A percentile compares a stretch with the other conserved stretches of the same genome.
Conservation (phyloP, 495 filamentous ascomycete genomes). For the Penicillium atrosanguineum region DNA sequence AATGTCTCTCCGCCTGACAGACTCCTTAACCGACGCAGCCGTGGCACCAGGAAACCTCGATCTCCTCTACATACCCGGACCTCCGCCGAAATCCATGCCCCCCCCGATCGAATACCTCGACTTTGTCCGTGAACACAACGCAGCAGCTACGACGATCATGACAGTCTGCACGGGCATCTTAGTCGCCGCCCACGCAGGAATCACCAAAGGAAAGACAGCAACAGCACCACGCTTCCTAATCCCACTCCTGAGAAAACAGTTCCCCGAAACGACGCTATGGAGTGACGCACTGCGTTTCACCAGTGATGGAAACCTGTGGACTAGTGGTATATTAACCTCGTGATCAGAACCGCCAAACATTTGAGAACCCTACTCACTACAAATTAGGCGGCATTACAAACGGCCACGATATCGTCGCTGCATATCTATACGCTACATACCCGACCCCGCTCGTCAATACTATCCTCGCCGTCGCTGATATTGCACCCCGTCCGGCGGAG, state of each 20-base stretch:
- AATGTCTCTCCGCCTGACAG: slow-evolving; percentile 32
- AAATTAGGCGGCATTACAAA: slow-evolving; percentile 57
- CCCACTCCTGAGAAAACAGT: slow-evolving; percentile 37
- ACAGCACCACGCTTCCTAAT: slow-evolving; percentile 54
- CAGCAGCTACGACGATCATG: slow-evolving; percentile 42
- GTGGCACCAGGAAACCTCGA: slow-evolving; percentile 50
- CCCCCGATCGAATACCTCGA: slow-evolving; percentile 30
- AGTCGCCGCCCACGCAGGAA: slow-evolving; percentile 47
- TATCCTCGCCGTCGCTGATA: slow-evolving; percentile 48
- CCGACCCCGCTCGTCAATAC: slow-evolving; percentile 46
- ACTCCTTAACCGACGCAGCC: slow-evolving; percentile 38
- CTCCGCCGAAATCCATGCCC: slow-evolving; percentile 37
- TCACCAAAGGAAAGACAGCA: slow-evolving; percentile 45
- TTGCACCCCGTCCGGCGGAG: slow-evolving; percentile 43
- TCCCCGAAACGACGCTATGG: slow-evolving; percentile 40
- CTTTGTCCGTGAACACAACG: slow-evolving; percentile 46
- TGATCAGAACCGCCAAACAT: not conserved
- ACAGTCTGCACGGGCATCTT: slow-evolving; percentile 55
- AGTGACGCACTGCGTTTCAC: slow-evolving; percentile 48
- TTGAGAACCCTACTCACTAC: not conserved
- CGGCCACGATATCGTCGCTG: slow-evolving; percentile 58
- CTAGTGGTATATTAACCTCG: slow-evolving; percentile 45
- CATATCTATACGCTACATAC: slow-evolving; percentile 51
- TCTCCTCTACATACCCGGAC: slow-evolving; percentile 52
- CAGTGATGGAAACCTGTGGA: slow-evolving; percentile 60